Evolutionary conservation across 2,329 filamentous ascomycete genomes (phyloP), one percentile per base, ranked within the genome.

Genomic region (Calonectria naviculata): DNA sequence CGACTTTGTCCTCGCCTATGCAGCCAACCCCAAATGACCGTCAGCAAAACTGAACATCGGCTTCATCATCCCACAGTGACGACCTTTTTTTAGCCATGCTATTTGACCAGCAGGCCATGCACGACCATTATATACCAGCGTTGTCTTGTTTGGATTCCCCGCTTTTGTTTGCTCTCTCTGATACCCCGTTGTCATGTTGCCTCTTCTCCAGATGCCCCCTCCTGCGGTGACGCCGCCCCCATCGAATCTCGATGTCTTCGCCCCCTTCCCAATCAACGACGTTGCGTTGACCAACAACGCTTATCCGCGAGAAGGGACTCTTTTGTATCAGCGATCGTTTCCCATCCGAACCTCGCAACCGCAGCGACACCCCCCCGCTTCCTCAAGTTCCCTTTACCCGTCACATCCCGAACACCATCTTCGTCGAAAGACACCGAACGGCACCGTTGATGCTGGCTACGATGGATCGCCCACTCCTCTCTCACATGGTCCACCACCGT

Each of bases 371-470:
- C 67, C 69, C 61, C 56, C 74, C 41, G 49, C 65, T 46, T 71
- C 71, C 56, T 60, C 71, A 36, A 67, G 62, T 54, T 65, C 68
- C 58, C 54, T 72, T 71, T 77, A 80, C 74, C 69, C 78, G 44
- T 71, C 76, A 71, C 81, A 83, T 67, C 81, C 83, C 65, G 95
- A 98, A 81, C 92, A 97, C 82, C 93, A 94, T 77, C 87, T 98
- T 68, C 91, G 96, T 75, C 91, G 96, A 75, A 98, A 98, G 83
- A 98, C 96, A 10, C 97, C 96, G 5, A 96, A 93, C 79, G 97
- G 96, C n/a, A 98, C 95, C 42, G 89, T 98, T 72, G 93, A 96
- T 74, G 95, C 94, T 65, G 95, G 95, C 13, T 98, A 98, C 79
- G 95, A 98, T 87, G 95, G 94, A 36, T 94, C 94, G 6, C 91